Evolutionary conservation across 163 green algal species (phyloP), one percentile per base, ranked within the genome.

Genomic region (Botryococcus braunii): DNA sequence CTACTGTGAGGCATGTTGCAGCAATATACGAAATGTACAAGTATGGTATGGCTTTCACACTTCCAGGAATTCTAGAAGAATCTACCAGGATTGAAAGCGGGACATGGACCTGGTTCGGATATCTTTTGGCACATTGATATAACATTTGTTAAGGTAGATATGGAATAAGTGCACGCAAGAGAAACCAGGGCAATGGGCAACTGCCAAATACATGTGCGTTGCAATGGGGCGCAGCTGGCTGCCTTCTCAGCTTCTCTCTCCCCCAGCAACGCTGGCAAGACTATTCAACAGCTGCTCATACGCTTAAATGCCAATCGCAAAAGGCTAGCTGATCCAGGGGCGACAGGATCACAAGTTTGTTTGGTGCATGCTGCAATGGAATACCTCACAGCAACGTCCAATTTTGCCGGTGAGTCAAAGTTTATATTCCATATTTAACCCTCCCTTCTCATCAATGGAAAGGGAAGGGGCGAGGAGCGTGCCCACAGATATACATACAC

Each of bases 321-420:
- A n/a, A 47, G 38, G 59, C 59, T 66, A 38, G 59, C 59, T 37
- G 35, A 21, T 23, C 36, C 59, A 36, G 59, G 59, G 1, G 59
- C 59, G 38, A 66, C 59, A 31, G 59, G 59, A 25, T 27, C 23
- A 36, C 34, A 47, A 7, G 59, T 66, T 21, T 13, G 34, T n/a
- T 25, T 36, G 34, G 17, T 66, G 17, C 47, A 66, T 7, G 36
- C 6, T 21, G 59, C 17, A 11, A 66, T 66, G 35, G 37, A 66
- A 38, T 47, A 50, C 35, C 59, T 66, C 59, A 66, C 59, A 47
- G 59, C 47, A 25, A 47, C 47, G 6, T 50, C 35, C 1, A 36
- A 38, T 25, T 66, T 66, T 48, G 59, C 59, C 25, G 59, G 59
- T 66, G 23, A 21, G 34, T 40, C 13, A 38, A 34, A 1, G 8